These are phyloP conservation scores for Ogataea philodendri DNA, from an alignment of 805 yeast species.

Conservation along the genomic window DNA sequence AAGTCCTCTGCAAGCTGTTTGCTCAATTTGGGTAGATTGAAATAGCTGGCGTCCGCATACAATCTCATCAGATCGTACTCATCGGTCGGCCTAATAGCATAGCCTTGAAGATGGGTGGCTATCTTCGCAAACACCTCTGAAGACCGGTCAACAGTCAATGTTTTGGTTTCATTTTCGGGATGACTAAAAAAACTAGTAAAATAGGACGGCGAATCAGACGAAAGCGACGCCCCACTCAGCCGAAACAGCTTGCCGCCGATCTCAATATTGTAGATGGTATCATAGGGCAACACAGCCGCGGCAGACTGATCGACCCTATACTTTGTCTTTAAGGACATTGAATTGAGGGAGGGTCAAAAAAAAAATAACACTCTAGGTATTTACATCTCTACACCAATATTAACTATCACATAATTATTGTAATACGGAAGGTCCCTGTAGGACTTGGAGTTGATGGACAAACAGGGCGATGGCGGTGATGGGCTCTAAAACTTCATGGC, in stretches of 20 bases:
- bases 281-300: conserved; percentile 61
- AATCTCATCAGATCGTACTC: conserved; percentile 62
- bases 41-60: conserved; percentile 71
- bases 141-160: conserved; percentile 70
- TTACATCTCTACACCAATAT: conserved; percentile 10
- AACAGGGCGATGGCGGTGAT: conserved; percentile 16
- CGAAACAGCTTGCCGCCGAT: conserved; percentile 63
- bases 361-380: too few relatives aligned
- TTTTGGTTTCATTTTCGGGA: conserved; percentile 36
- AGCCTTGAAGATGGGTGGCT: conserved; percentile 77
- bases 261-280: conserved; percentile 64
- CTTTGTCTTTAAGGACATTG: conserved; percentile 1
- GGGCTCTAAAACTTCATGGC: conserved; percentile 80
- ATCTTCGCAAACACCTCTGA: conserved; percentile 67
- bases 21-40: conserved; percentile 57
- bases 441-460: conserved; percentile 19
- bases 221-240: conserved; percentile 80
- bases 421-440: conserved; percentile 14
- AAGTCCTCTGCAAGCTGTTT: conserved; percentile 51
- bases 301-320: conserved; percentile 39
- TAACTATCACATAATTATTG: conserved; percentile 14
- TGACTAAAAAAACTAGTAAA: conserved; percentile 68
- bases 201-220: conserved; percentile 85
- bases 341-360: too few relatives aligned
- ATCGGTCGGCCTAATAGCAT: conserved; percentile 56